Evolutionary conservation across 495 filamentous ascomycete genomes (phyloP), one percentile per base, ranked within the genome.

Genomic region (Darksidea phi): DNA sequence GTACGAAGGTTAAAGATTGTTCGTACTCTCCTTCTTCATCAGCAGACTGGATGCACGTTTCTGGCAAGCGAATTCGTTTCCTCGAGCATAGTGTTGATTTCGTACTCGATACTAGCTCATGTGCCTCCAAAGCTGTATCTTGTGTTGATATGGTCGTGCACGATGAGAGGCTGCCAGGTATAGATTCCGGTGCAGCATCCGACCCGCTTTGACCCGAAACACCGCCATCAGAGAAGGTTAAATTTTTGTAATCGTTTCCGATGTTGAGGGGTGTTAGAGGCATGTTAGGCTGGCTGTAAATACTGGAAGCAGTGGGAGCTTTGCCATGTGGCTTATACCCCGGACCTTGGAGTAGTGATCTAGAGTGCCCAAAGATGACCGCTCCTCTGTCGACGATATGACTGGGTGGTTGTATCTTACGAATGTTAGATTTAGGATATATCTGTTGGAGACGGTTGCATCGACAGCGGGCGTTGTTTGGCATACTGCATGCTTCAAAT

Each of bases 361-460:
- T 43, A 6, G 48, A 43, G n/a, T 56, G 56, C n/a, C 62, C 62
- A 46, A 65, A 65, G 51, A 65, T 55, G 34, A 65, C 50, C 10
- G 56, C 62, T 10, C 62, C 62, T 2, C 55, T 18, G 25, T 60
- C 50, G 32, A 51, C 6, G 28, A 65, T 17, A 13, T 24, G 26
- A 6, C 34, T 43, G 10, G 62, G 57, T 20, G 28, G 62, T 11
- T 32, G 0, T 21, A 60, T 50, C 1, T 8, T 21, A 10, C 62
- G 43, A 34, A 60, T 32, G 11, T 50, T 56, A 6, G 49, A 48
- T 47, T 65, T 60, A 23, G 49, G 57, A 20, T 54, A 0, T 18
- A 65, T 60, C 23, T 55, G 48, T 23, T 65, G 62, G 13, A 65
- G 26, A 15, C 62, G 55, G 46, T 55, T 48, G 49, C 59, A 61